Evolutionary conservation across 257 asterid species (phyloP).

Genomic region (Solanum clarkiae): DNA sequence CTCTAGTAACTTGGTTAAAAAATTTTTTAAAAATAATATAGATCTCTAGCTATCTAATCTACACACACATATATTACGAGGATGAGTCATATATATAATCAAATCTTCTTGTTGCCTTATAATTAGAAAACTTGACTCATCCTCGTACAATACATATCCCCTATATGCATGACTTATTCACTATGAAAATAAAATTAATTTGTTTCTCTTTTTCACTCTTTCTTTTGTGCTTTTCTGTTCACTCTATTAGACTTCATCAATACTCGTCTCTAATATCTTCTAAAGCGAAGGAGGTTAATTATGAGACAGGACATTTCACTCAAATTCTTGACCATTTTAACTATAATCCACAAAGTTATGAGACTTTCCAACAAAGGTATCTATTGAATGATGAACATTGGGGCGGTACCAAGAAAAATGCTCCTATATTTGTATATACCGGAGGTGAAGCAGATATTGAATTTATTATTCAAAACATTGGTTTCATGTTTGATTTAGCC

Average conservation of each 20-base stretch:
- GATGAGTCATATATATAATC: too few species aligned
- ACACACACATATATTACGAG: too few species aligned
- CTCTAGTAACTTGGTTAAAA: neutral
- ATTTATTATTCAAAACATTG: constrained; percentile 80
- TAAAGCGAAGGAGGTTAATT: neutral
- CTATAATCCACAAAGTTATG: constrained; percentile 51
- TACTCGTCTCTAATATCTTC: neutral
- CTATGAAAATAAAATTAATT: neutral
- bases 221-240: neutral
- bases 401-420: constrained; percentile 49
- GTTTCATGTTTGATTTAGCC: constrained; percentile 72
- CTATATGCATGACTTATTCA: neutral
- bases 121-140: neutral
- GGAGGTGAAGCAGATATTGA: constrained; percentile 87
- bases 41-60: neutral
- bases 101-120: too few species aligned
- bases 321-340: constrained; percentile 81
- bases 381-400: constrained; percentile 40
- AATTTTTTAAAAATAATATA: neutral
- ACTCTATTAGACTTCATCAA: neutral
- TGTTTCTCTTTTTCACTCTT: neutral
- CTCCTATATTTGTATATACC: constrained; percentile 79
- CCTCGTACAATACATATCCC: neutral
- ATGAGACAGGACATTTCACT: constrained; percentile 39
- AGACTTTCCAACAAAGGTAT: constrained; percentile 66